Conservation (phyloP, 2,329 filamentous ascomycete species). For the Colletotrichum destructivum region DNA sequence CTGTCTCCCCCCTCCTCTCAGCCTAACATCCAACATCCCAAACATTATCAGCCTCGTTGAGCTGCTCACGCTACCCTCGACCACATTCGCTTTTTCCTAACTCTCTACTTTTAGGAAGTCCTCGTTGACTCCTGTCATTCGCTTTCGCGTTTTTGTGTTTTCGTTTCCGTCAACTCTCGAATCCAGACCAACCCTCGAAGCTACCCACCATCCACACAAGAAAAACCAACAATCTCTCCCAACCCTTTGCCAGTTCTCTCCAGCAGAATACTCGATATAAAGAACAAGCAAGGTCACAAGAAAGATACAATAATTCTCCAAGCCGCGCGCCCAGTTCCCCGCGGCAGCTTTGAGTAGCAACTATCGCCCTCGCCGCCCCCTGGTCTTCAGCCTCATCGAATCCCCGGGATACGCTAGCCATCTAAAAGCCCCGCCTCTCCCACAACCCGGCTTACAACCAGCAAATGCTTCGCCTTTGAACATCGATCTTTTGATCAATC, state of each 20-base stretch:
- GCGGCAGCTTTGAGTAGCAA: conserved; percentile 16
- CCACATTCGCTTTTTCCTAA: conserved; percentile 66
- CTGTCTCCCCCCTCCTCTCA: conserved; percentile 49
- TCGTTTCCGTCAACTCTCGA: conserved; percentile 49
- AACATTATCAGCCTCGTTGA: conserved; percentile 42
- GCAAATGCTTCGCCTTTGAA: conserved; percentile 34
- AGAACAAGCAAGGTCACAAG: conserved; percentile 14
- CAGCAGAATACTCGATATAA: conserved; percentile 42
- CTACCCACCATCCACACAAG: conserved; percentile 13
- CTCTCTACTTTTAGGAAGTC: conserved; percentile 72
- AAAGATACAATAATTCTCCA: neutral
- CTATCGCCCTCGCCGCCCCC: conserved; percentile 11
- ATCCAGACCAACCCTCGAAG: conserved; percentile 46
- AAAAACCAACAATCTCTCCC: conserved; percentile 36
- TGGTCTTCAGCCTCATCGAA: conserved; percentile 32
- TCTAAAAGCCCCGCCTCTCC: neutral
- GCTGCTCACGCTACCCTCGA: conserved; percentile 40
- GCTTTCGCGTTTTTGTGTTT: conserved; percentile 71
- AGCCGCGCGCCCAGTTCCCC: neutral
- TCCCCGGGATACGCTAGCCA: conserved; percentile 10
- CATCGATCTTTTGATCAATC: conserved; percentile 43
- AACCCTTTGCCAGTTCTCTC: conserved; percentile 31
- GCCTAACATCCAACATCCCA: conserved; percentile 46
- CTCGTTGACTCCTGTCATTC: conserved; percentile 83
- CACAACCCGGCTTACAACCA: conserved; percentile 23